Conservation (phyloP, 139 green algal species). For the Tetratostichococcus sp. region DNA sequence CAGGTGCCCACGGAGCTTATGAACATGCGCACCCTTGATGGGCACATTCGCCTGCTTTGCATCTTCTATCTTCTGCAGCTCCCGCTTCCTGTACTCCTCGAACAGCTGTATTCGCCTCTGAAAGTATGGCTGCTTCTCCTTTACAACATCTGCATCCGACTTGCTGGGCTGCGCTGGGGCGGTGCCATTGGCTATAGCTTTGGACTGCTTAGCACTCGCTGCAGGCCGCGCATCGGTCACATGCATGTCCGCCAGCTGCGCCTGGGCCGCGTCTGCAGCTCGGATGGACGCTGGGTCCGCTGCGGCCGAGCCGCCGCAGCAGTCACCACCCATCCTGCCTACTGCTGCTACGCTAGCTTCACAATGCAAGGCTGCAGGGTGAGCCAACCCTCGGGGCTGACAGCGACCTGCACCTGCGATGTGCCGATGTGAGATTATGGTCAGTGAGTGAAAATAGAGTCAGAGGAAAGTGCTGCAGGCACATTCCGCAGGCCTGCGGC, state of each 20-base stretch:
- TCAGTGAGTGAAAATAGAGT: no score
- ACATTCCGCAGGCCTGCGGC: no score
- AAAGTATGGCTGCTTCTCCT: conserved; percentile 74
- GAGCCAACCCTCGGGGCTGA: no score
- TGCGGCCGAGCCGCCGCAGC: not conserved
- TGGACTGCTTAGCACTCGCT: not conserved
- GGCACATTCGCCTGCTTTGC: conserved; percentile 44
- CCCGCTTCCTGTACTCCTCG: conserved; percentile 62
- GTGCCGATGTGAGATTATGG: no score
- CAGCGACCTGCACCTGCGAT: no score
- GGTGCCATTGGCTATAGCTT: not conserved
- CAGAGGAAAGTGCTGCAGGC: no score
- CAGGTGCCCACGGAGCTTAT: no score
- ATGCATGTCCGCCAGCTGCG: not conserved
- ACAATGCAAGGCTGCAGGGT: no score
- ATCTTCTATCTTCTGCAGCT: conserved; percentile 30
- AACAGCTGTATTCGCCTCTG: conserved; percentile 85
- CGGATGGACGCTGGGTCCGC: no score
- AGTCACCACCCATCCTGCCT: conserved; percentile 15
- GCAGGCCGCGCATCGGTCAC: not conserved
- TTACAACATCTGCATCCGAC: conserved; percentile 30
- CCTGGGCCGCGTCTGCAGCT: conserved; percentile 2
- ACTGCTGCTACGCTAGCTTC: no score
- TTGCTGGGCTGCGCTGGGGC: conserved; percentile 3
- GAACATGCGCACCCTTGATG: conserved; percentile 44